phyloP scores from a whole-genome alignment of 2,329 filamentous ascomycete genomes.

The Coniochaeta sp. region DNA sequence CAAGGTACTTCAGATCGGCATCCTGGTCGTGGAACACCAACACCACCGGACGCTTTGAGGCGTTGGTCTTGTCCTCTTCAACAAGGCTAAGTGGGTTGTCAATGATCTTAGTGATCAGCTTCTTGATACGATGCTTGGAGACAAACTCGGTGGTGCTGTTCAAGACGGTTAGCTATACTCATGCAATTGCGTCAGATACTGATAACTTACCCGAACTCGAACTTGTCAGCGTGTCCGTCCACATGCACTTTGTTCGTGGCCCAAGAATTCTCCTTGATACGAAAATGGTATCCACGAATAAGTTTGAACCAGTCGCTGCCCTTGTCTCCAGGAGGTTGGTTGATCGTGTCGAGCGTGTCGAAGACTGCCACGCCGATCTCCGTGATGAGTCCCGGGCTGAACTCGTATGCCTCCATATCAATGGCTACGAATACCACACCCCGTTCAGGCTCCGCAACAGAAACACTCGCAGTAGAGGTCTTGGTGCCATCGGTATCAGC shows the following conservation, averaged over 20 bases:
- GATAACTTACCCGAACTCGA: conserved; percentile 70
- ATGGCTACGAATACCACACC: conserved; percentile 68
- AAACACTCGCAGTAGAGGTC: conserved; percentile 6
- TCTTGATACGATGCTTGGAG: neutral
- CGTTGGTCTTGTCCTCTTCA: neutral
- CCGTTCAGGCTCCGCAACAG: conserved; percentile 30
- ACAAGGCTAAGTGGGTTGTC: conserved; percentile 4
- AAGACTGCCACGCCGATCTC: conserved; percentile 81
- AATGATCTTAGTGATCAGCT: conserved; percentile 12
- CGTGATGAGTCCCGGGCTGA: conserved; percentile 58
- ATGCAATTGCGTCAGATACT: too few relatives aligned
- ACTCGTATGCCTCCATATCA: conserved; percentile 79
- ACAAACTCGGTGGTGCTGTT: conserved; percentile 13
- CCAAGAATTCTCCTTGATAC: conserved; percentile 61
- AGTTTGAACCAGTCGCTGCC: conserved; percentile 60
- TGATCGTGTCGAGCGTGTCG: conserved; percentile 55
- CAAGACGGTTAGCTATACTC: neutral
- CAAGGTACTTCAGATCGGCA: conserved; percentile 63
- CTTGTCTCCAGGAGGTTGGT: conserved; percentile 49
- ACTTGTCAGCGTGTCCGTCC: conserved; percentile 63
- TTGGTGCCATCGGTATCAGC: conserved; percentile 4
- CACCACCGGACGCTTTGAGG: conserved; percentile 44
- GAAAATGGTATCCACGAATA: conserved; percentile 69
- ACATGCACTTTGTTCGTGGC: conserved; percentile 64
- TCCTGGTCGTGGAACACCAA: conserved; percentile 71